Base-by-base conservation (phyloP, 192 early-diverging fungal species). In the Paraglomus occultum region DNA sequence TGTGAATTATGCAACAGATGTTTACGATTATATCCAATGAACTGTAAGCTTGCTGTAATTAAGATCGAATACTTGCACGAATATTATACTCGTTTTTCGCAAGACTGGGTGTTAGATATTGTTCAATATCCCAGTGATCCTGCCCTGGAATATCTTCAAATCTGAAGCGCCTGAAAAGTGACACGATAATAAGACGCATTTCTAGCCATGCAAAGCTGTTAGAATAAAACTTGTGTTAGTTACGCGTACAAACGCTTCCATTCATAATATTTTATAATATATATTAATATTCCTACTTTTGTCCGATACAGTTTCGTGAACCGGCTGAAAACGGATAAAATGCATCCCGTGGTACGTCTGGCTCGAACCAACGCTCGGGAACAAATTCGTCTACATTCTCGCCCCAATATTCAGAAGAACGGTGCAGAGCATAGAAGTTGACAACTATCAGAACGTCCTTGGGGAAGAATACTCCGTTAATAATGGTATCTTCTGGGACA, bases 401-500 rank as follows among this genome's bases (percentile, higher is more conserved):
- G 14, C 77, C 74, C 77, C 77, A 85, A 69, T 85, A 85, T 51
- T 79, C 71, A 64, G 75, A 75, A 69, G 73, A 70, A 14, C 61
- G 60, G 39, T 79, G 77, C 22, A 74, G 69, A 22, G 69, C 70
- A 44, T 74, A 79, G 14, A 67, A 72, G 0, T 71, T 75, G 43
- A 70, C 55, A 47, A 71, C 65, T 46, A 79, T 71, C 9, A 75
- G 42, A 42, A 67, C 73, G 5, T 70, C 78, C 69, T 80, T 80
- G 15, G 78, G 78, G 51, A 80, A 68, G 50, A 80, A 80, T 67
- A 76, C 72, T 6, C 74, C 78, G 15, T 72, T 70, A n/a, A 76
- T 70, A 5, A 80, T 63, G 23, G 73, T 68, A 51, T 80, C 78
- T n/a, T 80, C 75, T 17, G 52, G 22, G 23, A 44, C 6, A n/a